Base-by-base conservation (phyloP, 352 stramenopile genomes). In the Phytophthora agathidicida region DNA sequence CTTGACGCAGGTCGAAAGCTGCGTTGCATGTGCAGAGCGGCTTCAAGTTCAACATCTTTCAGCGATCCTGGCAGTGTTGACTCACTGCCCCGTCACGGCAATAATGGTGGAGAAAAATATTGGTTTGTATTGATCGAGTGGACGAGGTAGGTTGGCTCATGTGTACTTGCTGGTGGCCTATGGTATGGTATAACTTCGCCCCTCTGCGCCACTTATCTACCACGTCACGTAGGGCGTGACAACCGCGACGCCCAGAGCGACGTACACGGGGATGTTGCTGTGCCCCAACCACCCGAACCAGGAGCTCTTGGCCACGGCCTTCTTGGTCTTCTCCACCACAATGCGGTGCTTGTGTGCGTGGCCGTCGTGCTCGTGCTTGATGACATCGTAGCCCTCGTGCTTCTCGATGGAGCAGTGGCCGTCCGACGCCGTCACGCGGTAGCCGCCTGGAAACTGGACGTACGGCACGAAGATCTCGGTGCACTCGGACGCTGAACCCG, bases 321-420 rank as follows among this genome's bases (percentile, higher is more conserved):
- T 67, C 38, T 56, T 60, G 20, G 38, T 45, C 32, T 58, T 67
- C 47, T 64, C 41, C 41, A 83, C 67, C 26, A 74, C 54, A 13
- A 83, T 31, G 27, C 60, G 62, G 61, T 83, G 73, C 27, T 59
- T 62, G 30, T 61, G 60, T 2, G 39, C 47, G 26, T 69, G 60
- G 16, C 31, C 45, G 48, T 71, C 66, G 31, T 77, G 67, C 17
- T 69, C 57, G 55, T 78, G 75, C 22, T 66, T 65, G 26, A 83
- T 39, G 30, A 83, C 56, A 50, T 83, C 73, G 67, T 83, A 83
- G 23, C 73, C 70, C 39, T 75, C 66, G 58, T 79, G 60, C 36
- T 79, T 75, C 41, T 73, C 65, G 30, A 79, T 73, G 30, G 50
- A 19, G 44, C 60, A 72, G 42, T 71, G 51, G 41, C 65, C 70